Conservation (phyloP, 345 rosid genomes). For the Microcos paniculata region DNA sequence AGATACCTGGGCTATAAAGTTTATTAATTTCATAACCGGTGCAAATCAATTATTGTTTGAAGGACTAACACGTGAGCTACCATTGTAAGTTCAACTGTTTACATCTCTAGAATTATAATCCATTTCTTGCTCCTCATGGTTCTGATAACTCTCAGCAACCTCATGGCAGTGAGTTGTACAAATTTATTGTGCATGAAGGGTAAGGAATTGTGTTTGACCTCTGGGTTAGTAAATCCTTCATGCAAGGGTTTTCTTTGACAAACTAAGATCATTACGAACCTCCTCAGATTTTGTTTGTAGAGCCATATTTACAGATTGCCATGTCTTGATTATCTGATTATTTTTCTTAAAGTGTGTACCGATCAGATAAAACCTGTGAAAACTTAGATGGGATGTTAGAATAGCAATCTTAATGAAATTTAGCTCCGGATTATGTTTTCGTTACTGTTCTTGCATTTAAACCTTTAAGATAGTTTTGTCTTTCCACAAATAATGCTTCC, state of each 20-base stretch:
- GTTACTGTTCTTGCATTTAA: background rate
- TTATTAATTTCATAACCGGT: constrained; percentile 60
- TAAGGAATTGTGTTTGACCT: background rate
- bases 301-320: background rate
- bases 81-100: constrained; percentile 55
- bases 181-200: background rate
- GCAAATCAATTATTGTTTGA: constrained; percentile 63
- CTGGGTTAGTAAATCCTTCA: constrained; percentile 5
- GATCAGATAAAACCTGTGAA: background rate
- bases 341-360: background rate
- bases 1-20: constrained; percentile 74
- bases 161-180: background rate
- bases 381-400: background rate
- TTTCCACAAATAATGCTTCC: background rate
- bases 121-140: background rate
- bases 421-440: background rate
- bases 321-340: background rate
- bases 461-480: background rate
- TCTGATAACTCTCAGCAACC: constrained; percentile 2
- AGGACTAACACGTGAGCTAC: constrained; percentile 81
- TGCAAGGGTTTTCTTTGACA: background rate
- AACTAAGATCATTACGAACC: constrained; percentile 4
- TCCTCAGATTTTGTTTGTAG: background rate
- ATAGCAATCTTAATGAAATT: background rate
- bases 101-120: constrained; percentile 3